Conservation (phyloP, 2,329 filamentous ascomycete genomes). For the Colletotrichum plurivorum region DNA sequence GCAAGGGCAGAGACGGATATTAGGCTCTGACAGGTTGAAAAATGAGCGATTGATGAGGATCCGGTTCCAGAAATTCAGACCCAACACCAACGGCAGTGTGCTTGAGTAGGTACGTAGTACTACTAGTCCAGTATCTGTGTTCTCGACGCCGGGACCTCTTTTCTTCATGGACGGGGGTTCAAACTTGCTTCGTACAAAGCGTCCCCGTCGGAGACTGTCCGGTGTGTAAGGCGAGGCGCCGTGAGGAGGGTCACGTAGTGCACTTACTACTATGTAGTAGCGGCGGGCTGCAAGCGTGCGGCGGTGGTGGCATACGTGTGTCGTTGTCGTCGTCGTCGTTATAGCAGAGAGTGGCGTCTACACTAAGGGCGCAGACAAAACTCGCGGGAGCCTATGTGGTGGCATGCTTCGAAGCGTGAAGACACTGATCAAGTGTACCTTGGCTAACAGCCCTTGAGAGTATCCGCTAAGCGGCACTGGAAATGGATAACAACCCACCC, state of each 20-base stretch:
- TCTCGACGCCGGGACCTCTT: constrained; percentile 14
- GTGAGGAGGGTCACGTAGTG: constrained; percentile 8
- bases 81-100: background rate
- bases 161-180: constrained; percentile 9
- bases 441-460: constrained; percentile 22
- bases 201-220: constrained; percentile 33
- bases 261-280: background rate
- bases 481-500: constrained; percentile 20
- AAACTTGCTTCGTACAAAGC: constrained; percentile 10
- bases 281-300: constrained; percentile 13
- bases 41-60: constrained; percentile 11
- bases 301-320: constrained; percentile 15
- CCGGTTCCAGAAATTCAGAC: constrained; percentile 18
- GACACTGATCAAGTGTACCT: background rate
- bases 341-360: constrained; percentile 2
- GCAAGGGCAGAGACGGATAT: constrained; percentile 10
- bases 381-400: background rate
- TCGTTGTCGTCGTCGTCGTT: background rate
- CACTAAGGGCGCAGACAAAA: constrained; percentile 4
- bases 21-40: constrained; percentile 5
- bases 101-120: too few relatives aligned
- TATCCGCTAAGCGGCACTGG: constrained; percentile 4
- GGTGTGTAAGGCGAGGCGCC: constrained; percentile 19
- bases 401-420: constrained; percentile 3
- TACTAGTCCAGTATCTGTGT: background rate